Base-by-base conservation (phyloP, 2,329 filamentous ascomycete genomes). In the Aspergillus luchuensis region DNA sequence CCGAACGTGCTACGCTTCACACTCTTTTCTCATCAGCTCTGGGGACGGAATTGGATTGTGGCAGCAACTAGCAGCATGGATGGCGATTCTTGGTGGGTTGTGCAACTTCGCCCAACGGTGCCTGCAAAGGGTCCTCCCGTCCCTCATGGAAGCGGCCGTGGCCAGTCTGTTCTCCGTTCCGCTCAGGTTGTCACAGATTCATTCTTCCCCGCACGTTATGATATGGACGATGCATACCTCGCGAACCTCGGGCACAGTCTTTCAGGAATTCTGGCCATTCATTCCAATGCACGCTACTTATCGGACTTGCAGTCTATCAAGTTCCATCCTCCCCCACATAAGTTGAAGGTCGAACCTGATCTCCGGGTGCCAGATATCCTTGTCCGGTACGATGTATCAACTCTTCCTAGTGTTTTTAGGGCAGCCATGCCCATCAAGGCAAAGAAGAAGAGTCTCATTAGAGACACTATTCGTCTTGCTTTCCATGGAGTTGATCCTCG, bases 71-170 rank as follows among this genome's bases (percentile, higher is more conserved):
- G 92, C 72, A 88, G 89, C 71, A 81, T 90, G 70, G 82, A 84
- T 69, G 91, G 91, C 56, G 91, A 95, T 71, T 84, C 84, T 63
- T 96, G 91, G 91, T 93, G 89, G 87, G 79, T 93, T 61, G 80
- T 91, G 25, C 74, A 75, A 61, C 60, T 76, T 65, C 67, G 62
- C 48, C 60, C 68, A 28, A 47, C 66, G 23, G 53, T 66, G 17
- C 38, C 66, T 38, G 43, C 63, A 43, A 62, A 65, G 41, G 48
- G 45, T 15, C 60, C 52, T 25, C 47, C 60, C 36, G 25, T 33
- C n/a, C 57, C 62, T 39, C 60, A 62, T 56, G 56, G 60, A 47
- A 60, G 30, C 38, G 33, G 28, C 15, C 55, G 66, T 23, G 53
- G 53, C 50, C 59, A 59, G 5, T 62, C 67, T 33, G 57, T 61